A percentile compares a stretch with the other conserved stretches of the same genome.
These are phyloP conservation scores for Eucalyptus shirleyi DNA, from an alignment of 345 rosid species.

Conservation along the genomic window DNA sequence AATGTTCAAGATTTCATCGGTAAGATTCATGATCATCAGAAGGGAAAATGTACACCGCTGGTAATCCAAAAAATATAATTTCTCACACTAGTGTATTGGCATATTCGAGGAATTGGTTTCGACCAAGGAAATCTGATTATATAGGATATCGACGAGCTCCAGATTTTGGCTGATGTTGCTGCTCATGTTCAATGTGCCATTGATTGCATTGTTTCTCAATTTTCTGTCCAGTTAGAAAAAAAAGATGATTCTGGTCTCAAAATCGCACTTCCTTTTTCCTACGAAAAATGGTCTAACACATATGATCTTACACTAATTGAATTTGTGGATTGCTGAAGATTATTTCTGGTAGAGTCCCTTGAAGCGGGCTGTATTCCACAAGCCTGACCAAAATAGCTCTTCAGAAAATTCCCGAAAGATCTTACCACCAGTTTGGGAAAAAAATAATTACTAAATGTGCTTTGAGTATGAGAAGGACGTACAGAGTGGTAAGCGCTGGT, in stretches of 20 bases:
- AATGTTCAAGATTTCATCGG: not conserved
- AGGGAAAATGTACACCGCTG: not conserved
- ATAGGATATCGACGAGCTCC: conserved; percentile 50
- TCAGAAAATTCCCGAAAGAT: not conserved
- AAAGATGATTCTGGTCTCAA: not conserved
- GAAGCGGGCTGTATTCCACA: conserved; percentile 55
- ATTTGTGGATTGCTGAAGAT: conserved; percentile 59
- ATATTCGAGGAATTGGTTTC: conserved; percentile 30
- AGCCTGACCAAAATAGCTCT: conserved; percentile 20
- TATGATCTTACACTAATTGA: conserved; percentile 61
- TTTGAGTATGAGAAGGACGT: conserved; percentile 6
- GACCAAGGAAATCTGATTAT: conserved; percentile 62
- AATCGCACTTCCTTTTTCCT: not conserved
- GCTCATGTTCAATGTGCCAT: conserved; percentile 49
- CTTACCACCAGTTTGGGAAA: not conserved
- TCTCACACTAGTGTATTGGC: conserved; percentile 50
- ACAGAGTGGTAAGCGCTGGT: conserved; percentile 82
- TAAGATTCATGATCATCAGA: not conserved
- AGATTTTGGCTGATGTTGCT: conserved; percentile 40
- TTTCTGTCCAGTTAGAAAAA: conserved; percentile 20
- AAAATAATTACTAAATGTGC: not conserved
- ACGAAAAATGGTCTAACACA: not conserved
- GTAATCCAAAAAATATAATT: not conserved
- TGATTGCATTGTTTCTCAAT: conserved; percentile 57
- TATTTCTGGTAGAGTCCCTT: conserved; percentile 46